phyloP scores from a whole-genome alignment of 768 basidiomycete genomes.

The Amanita rimosa region DNA sequence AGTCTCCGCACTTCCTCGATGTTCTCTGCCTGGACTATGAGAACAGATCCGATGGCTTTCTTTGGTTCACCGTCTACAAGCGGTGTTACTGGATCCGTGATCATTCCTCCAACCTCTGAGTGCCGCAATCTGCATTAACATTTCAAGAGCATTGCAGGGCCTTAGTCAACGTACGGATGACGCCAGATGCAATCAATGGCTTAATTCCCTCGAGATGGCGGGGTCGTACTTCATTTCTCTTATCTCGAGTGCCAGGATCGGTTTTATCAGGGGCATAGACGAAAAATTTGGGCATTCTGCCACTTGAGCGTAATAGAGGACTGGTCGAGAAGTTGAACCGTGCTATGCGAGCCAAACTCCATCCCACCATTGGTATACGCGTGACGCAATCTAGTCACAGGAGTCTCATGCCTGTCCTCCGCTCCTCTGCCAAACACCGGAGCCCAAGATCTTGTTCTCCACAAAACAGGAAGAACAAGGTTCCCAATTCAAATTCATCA shows the following conservation, averaged over 20 bases:
- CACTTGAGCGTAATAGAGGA: neutral
- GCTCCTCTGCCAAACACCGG: neutral
- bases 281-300: constrained; percentile 24
- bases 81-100: constrained; percentile 34
- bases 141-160: neutral
- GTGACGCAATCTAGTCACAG: constrained; percentile 17
- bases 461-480: neutral
- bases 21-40: constrained; percentile 41
- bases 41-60: constrained; percentile 38
- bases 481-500: neutral
- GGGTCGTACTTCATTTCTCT: constrained; percentile 34
- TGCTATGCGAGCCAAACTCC: neutral
- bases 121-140: neutral
- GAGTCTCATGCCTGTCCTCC: neutral
- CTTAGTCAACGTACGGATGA: constrained; percentile 26
- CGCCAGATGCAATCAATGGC: constrained; percentile 24
- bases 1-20: constrained; percentile 26
- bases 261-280: constrained; percentile 46
- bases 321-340: constrained; percentile 1
- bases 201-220: constrained; percentile 30
- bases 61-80: constrained; percentile 20
- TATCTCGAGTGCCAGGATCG: constrained; percentile 19
- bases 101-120: constrained; percentile 37
- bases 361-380: constrained; percentile 24
- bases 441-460: neutral